Base-by-base conservation (phyloP, 768 basidiomycete genomes). In the Stropharia rugosoannulata region DNA sequence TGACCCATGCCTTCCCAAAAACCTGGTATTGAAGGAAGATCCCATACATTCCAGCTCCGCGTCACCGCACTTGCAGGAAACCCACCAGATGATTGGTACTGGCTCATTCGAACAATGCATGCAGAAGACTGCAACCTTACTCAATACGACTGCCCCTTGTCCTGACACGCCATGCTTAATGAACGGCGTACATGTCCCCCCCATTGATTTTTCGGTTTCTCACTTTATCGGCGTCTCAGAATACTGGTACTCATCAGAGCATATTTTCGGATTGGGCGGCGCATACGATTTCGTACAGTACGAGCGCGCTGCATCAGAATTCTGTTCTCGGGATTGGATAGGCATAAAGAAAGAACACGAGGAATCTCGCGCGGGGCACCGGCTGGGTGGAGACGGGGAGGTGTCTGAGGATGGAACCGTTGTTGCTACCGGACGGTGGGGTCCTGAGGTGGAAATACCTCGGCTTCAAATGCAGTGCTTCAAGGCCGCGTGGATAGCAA, bases 171-270 rank as follows among this genome's bases (percentile, higher is more conserved):
- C 92, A 0, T 98, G 96, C 71, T 80, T 95, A 13, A 98, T 98
- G 82, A 89, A 95, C 63, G 97, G 96, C 18, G 84, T 98, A 0
- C 87, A 93, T 44, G 95, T 95, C 11, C 96, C 97, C 5, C 83
- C 86, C 1, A 98, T 98, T 66, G 93, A 98, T 73, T 99, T 98
- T 70, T 82, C 84, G 38, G 92, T 87, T 35, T 93, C 92, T 11
- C 89, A 88, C 53, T 99, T 98, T 70, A 97, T 99, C 63, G 97
- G 97, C 3, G 87, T 99, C 38, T 95, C 93, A 12, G 97, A 99
- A 70, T 99, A 98, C 69, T 99, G 96, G 96, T 98, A 98, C 72
- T 98, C 96, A 22, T 93, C 95, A 9, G 95, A 99, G 63, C 95
- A 98, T 69, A 89, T 98, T 46, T 94, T 97, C 63, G 93, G 92